Percentiles rank a stretch among this genome's conserved stretches.
Evolutionary conservation across 2,329 filamentous ascomycete genomes (phyloP).

Genomic region (Dichotomopilus funicola): DNA sequence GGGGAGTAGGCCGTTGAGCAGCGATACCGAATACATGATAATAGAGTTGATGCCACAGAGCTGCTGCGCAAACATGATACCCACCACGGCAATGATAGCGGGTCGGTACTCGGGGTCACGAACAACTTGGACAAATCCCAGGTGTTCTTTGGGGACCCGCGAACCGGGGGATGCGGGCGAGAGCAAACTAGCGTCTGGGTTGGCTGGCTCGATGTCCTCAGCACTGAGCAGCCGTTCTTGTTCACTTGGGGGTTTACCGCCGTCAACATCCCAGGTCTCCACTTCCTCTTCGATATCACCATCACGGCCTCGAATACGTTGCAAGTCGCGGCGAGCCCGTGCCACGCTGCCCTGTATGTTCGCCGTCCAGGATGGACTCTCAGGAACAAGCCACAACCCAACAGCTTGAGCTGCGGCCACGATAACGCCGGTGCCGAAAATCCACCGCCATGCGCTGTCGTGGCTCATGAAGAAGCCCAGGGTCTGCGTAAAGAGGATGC

Average conservation of each 20-base stretch:
- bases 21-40: slow-evolving; percentile 95
- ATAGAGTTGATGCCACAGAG: slow-evolving; percentile 93
- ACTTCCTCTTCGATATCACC: slow-evolving; percentile 70
- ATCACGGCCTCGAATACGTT: slow-evolving; percentile 65
- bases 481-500: slow-evolving; percentile 76
- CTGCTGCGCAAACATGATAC: slow-evolving; percentile 90
- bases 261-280: slow-evolving; percentile 48
- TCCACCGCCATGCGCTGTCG: slow-evolving; percentile 73
- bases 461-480: slow-evolving; percentile 84
- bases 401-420: slow-evolving; percentile 62
- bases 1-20: slow-evolving; percentile 74
- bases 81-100: slow-evolving; percentile 75
- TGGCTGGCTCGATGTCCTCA: slow-evolving; percentile 23
- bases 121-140: slow-evolving; percentile 61
- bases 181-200: slow-evolving; percentile 23
- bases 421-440: slow-evolving; percentile 65
- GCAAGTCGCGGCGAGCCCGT: slow-evolving; percentile 60
- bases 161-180: slow-evolving; percentile 16
- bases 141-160: slow-evolving; percentile 28
- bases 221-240: slow-evolving; percentile 61
- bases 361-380: slow-evolving; percentile 84
- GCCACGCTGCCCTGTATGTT: slow-evolving; percentile 51
- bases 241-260: slow-evolving; percentile 48
- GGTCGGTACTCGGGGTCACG: slow-evolving; percentile 61
- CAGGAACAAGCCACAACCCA: slow-evolving; percentile 70